Evolutionary conservation across 2,329 filamentous ascomycete genomes (phyloP), one percentile per base, ranked within the genome.

Genomic region (Trichoderma lentiforme): DNA sequence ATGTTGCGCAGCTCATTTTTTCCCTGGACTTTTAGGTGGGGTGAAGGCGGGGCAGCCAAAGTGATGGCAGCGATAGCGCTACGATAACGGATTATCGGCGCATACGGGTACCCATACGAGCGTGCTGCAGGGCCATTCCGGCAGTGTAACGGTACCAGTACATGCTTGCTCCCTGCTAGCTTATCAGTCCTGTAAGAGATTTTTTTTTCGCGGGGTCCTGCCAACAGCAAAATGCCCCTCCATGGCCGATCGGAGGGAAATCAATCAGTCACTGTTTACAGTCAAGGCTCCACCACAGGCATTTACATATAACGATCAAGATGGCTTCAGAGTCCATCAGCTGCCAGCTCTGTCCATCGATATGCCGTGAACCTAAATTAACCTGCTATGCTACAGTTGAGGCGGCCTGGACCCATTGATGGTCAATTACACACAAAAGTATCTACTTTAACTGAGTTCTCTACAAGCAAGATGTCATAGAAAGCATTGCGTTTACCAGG

Each of bases 341-440:
- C 28, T 34, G 15, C 26, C 34, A 36, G 32, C 12, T 36, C 14
- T 30, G 21, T 28, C 21, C 14, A 26, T 12, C 8, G 30, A 28
- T n/a, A 4, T 26, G 9, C 3, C 14, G 6, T 43, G 5, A 28
- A 12, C 28, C 26, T 6, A 58, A 30, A 4, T 15, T 66, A 66
- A 47, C 3, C 18, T 43, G 78, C 74, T 58, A 73, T 68, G 28
- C 70, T 68, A 24, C 56, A 18, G 61, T 71, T 77, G 1, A 92
- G 92, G 93, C 84, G 92, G 89, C 76, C 89, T 95, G 76, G 93
- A 97, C 82, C 93, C 93, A 69, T 87, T 97, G 67, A 97, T 97
- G 93, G 87, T 90, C 73, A 86, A 92, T 75, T 97, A 95, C 86
- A 97, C 97, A 36, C 81, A 90, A 91, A 77, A 92, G 89, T 69